These are phyloP conservation scores for Phaseolus lunatus DNA, from an alignment of 306 rosid genomes.

Conservation along the genomic window DNA sequence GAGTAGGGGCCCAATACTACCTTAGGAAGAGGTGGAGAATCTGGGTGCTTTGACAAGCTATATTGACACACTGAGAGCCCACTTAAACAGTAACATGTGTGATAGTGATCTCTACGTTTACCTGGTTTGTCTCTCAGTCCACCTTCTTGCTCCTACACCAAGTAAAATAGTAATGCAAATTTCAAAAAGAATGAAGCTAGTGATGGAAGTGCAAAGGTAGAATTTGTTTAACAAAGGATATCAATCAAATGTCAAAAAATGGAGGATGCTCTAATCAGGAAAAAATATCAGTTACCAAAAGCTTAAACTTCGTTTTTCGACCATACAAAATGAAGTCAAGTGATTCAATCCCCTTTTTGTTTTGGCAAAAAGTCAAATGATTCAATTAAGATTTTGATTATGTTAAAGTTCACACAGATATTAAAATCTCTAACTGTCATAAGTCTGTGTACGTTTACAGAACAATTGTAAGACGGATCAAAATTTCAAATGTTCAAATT, in stretches of 20 bases:
- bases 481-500: constrained; percentile 14
- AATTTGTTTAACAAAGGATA: constrained; percentile 23
- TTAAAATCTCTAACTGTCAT: background rate
- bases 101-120: constrained; percentile 75
- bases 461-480: constrained; percentile 18
- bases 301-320: background rate
- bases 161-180: constrained; percentile 35
- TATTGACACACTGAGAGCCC: constrained; percentile 88
- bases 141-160: constrained; percentile 73
- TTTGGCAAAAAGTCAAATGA: background rate
- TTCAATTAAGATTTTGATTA: constrained; percentile 10
- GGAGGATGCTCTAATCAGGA: background rate
- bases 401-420: background rate
- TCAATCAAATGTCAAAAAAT: background rate
- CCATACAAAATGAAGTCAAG: background rate
- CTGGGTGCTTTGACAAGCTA: constrained; percentile 63
- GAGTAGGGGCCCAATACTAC: constrained; percentile 74
- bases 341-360: background rate
- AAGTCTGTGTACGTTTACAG: background rate
- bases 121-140: constrained; percentile 94
- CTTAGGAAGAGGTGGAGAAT: constrained; percentile 62
- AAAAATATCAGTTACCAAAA: constrained; percentile 17
- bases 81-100: constrained; percentile 92
- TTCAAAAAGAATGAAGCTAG: background rate
- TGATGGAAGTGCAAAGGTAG: background rate